phyloP scores from a whole-genome alignment of 176 grass and related monocot species.

The Paspalum vaginatum region DNA sequence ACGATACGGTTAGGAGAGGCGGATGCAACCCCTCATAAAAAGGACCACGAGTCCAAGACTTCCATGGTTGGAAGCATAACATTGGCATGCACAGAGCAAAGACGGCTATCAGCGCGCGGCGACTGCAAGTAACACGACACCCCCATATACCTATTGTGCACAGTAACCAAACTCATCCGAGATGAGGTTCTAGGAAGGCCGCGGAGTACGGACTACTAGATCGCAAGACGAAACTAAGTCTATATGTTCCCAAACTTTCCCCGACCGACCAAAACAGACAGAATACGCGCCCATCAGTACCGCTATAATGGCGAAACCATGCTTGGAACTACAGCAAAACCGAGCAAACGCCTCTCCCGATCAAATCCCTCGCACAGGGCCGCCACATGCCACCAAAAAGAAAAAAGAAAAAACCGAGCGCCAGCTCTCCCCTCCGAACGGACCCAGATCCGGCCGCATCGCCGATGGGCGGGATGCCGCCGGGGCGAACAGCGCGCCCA shows the following conservation, averaged over 20 bases:
- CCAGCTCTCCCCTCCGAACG: not conserved
- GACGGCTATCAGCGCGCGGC: not conserved
- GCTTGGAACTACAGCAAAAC: not conserved
- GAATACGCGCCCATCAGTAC: too few relatives aligned
- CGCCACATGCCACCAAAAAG: too few relatives aligned
- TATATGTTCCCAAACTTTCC: too few relatives aligned
- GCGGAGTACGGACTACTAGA: too few relatives aligned
- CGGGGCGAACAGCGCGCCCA: not conserved
- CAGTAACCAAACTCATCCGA: not conserved
- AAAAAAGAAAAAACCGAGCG: not conserved
- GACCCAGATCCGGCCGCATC: conserved; percentile 11
- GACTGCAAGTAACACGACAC: not conserved
- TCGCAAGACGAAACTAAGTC: not conserved
- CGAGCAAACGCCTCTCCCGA: too few relatives aligned
- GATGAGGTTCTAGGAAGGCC: not conserved
- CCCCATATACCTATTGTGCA: not conserved
- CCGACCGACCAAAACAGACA: not conserved
- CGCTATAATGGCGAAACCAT: not conserved
- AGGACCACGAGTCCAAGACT: too few relatives aligned
- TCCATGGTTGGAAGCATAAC: too few relatives aligned
- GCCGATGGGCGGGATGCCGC: not conserved
- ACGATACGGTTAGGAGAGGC: too few relatives aligned
- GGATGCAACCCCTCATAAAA: too few relatives aligned
- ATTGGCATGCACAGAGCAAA: too few relatives aligned
- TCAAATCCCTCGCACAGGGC: not conserved